Base-by-base conservation (phyloP, 768 basidiomycete genomes). In the Gelatoporia subvermispora region DNA sequence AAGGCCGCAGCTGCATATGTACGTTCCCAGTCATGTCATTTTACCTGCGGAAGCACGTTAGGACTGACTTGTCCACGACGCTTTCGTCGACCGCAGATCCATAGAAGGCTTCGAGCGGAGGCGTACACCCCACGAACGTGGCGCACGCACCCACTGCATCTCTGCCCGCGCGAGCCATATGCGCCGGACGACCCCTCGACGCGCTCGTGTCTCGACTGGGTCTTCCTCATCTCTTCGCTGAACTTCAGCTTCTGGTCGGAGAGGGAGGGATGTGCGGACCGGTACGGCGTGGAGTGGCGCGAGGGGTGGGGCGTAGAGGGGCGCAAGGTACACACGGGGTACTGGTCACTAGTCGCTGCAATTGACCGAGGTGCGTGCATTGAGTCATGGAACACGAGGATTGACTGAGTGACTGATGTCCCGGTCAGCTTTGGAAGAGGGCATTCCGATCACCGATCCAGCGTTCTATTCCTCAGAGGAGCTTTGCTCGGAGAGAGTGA, bases 181-280 rank as follows among this genome's bases (percentile, higher is more conserved):
- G 74, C 51, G 61, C 76, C 8, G 58, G 67, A 11, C 66, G 45
- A 83, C 46, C 76, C 81, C 8, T 65, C 72, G 50, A 86, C 81
- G 35, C 77, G 70, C 60, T 66, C 71, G 36, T 77, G 75, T 41
- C 69, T 93, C 23, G 72, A 93, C 67, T 94, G 91, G 91, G 84
- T 94, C 50, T 93, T 94, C 66, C 77, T 89, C 51, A 83, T 94
- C 36, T 92, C 86, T 2, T 77, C 84, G 15, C 76, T 91, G 43
- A 95, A 92, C 65, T 95, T 90, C 65, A 88, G 78, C 58, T 95
- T 90, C 65, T 94, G 93, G 93, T 91, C 85, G 0, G 81, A 84
- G 60, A 73, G 66, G 36, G 81, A 84, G 52, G 78, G 80, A 0
- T 65, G 55, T 4, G 55, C 70, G 3, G 81, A 77, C 28, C 74